These are phyloP conservation scores for Triangularia setosa DNA, from an alignment of 2,329 filamentous ascomycete genomes.

Conservation along the genomic window DNA sequence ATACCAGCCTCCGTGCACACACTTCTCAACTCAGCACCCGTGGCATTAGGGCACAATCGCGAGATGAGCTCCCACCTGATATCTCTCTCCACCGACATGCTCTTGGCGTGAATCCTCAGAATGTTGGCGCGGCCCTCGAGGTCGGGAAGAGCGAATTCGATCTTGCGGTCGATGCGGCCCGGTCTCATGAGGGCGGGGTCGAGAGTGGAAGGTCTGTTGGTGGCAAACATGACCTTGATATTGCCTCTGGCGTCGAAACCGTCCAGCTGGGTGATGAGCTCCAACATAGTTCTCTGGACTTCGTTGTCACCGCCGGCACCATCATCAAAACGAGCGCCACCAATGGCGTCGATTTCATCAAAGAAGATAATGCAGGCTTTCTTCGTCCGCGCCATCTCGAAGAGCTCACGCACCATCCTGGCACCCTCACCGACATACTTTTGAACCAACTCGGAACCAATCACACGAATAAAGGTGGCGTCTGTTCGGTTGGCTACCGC, in stretches of 20 bases:
- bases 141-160: slow-evolving; percentile 95
- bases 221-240: slow-evolving; percentile 99
- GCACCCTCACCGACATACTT: slow-evolving; percentile 99
- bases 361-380: slow-evolving; percentile 99
- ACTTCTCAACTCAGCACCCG: slow-evolving; percentile 90
- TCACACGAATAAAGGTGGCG: slow-evolving; percentile 97
- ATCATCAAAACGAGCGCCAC: slow-evolving; percentile 93
- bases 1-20: slow-evolving; percentile 98
- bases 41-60: slow-evolving; percentile 92
- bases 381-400: slow-evolving; percentile 99
- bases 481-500: slow-evolving; percentile 97
- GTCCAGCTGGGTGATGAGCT: slow-evolving; percentile 93
- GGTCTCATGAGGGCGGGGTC: slow-evolving; percentile 97
- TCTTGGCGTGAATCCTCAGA: slow-evolving; percentile 96
- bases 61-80: slow-evolving; percentile 99
- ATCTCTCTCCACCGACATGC: slow-evolving; percentile 97
- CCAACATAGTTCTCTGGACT: slow-evolving; percentile 96
- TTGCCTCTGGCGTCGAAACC: slow-evolving; percentile 96
- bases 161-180: slow-evolving; percentile 96
- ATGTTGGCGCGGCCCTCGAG: slow-evolving; percentile 97
- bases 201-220: slow-evolving; percentile 90
- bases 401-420: slow-evolving; percentile 96
- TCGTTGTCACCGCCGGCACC: slow-evolving; percentile 96
- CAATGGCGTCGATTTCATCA: slow-evolving; percentile 95
- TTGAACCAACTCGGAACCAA: slow-evolving; percentile 94